Base-by-base conservation (phyloP, 1,284 basidiomycete species). In the Hymenochaete sp. region DNA sequence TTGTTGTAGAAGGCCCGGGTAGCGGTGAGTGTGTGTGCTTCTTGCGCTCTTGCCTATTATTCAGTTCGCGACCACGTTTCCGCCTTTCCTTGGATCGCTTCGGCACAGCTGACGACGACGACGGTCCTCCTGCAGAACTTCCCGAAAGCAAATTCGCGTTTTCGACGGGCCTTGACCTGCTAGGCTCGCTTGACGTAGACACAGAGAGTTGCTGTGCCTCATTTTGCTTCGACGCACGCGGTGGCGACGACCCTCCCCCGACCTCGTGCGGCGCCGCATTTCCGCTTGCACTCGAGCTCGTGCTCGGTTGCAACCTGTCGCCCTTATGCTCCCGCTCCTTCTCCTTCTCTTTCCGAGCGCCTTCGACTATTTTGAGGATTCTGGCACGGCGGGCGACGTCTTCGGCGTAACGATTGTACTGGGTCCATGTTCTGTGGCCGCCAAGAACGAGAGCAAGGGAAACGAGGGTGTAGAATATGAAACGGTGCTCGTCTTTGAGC, bases 61-160 rank as follows among this genome's bases (percentile, higher is more conserved):
- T 38, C 22, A 51, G 41, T n/a, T 51, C 49, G 22, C 49, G 32
- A 3, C 49, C 49, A 2, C 49, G 45, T 28, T 41, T 47, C 26
- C 49, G 49, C n/a, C 49, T 40, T 18, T 51, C 49, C 37, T 42
- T 47, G 2, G 49, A 37, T 9, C 49, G 40, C 13, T 51, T 49
- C 14, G 38, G 4, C 14, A 11, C 24, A 13, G 22, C 38, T 13
- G 31, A 5, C 5, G 8, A 19, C 5, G 32, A 5, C 13, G 32
- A 16, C 14, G 32, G 21, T 4, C 19, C 43, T 6, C 31, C 40
- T n/a, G 13, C 19, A 13, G 10, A 19, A 3, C 13, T 8, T 24
- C 22, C 43, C n/a, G 32, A 14, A 13, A 18, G 18, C n/a, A n/a
- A n/a, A n/a, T n/a, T n/a, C n/a, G n/a, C n/a, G n/a, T n/a, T n/a